A percentile compares a stretch with the other conserved stretches of the same genome.
These are phyloP conservation scores for Syzygium aqueum DNA, from an alignment of 345 rosid genomes.

Conservation along the genomic window DNA sequence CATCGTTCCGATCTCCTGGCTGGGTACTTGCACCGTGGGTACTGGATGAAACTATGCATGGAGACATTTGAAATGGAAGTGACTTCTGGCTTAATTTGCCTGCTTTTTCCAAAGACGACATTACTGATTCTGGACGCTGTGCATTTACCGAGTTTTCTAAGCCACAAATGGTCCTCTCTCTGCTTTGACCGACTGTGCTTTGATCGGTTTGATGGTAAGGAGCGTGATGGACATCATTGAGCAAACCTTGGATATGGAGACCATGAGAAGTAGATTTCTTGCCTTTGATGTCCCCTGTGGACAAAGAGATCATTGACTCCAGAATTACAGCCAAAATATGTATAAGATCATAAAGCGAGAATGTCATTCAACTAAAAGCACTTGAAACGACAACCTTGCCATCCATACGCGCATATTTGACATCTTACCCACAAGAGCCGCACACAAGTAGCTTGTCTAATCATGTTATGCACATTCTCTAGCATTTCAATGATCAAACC, in stretches of 20 bases:
- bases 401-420: neutral
- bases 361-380: neutral
- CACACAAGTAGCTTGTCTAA: neutral
- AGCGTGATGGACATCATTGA: constrained; percentile 32
- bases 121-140: constrained; percentile 34
- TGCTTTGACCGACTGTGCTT: constrained; percentile 29
- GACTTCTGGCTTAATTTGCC: constrained; percentile 46
- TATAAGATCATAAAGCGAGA: neutral
- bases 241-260: constrained; percentile 26
- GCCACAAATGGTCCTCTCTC: constrained; percentile 32
- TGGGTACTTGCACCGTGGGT: constrained; percentile 31
- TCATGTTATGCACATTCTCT: neutral
- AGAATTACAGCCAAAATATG: neutral
- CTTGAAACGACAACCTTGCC: neutral
- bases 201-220: constrained; percentile 32
- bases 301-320: neutral
- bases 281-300: constrained; percentile 45
- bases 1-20: constrained; percentile 38
- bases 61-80: constrained; percentile 37
- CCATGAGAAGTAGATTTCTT: constrained; percentile 30
- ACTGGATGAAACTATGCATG: constrained; percentile 46
- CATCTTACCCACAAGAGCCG: neutral
- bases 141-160: constrained; percentile 34
- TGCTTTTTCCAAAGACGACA: constrained; percentile 54
- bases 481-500: neutral